phyloP scores from a whole-genome alignment of 352 stramenopile species.

The Phytophthora foliorum region DNA sequence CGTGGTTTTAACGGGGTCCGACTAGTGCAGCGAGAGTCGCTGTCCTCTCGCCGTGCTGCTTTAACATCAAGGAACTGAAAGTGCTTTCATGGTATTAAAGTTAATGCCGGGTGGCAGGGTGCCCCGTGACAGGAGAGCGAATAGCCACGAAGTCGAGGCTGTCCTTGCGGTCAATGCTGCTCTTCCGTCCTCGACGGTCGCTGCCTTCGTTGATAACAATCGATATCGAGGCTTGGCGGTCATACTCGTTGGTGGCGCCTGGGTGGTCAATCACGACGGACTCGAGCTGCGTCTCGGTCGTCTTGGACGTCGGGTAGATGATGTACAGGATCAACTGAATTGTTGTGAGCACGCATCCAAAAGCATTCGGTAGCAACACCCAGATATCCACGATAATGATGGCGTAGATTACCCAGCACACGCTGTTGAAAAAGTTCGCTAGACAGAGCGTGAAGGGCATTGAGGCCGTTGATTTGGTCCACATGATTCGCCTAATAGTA shows the following conservation, averaged over 20 bases:
- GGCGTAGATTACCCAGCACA: constrained; percentile 57
- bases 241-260: constrained; percentile 8
- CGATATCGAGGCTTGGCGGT: constrained; percentile 26
- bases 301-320: constrained; percentile 36
- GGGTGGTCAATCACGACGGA: constrained; percentile 18
- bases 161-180: constrained; percentile 23
- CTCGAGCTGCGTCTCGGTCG: constrained; percentile 17
- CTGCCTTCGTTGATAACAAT: constrained; percentile 21
- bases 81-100: neutral
- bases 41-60: neutral
- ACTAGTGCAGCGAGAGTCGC: neutral
- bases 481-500: constrained; percentile 44
- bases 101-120: too few relatives aligned
- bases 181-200: constrained; percentile 17
- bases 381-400: constrained; percentile 51
- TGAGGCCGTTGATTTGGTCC: constrained; percentile 40
- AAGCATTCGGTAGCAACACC: constrained; percentile 51
- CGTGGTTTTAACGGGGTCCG: neutral
- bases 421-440: constrained; percentile 50
- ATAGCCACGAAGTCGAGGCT: constrained; percentile 29
- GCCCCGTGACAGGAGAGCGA: constrained; percentile 12
- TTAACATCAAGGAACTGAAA: neutral
- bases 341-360: constrained; percentile 37
- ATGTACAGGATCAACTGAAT: constrained; percentile 39
- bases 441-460: constrained; percentile 45